These are phyloP conservation scores for Debaryomyces udenii DNA, from an alignment of 1,139 yeast genomes.

Conservation along the genomic window DNA sequence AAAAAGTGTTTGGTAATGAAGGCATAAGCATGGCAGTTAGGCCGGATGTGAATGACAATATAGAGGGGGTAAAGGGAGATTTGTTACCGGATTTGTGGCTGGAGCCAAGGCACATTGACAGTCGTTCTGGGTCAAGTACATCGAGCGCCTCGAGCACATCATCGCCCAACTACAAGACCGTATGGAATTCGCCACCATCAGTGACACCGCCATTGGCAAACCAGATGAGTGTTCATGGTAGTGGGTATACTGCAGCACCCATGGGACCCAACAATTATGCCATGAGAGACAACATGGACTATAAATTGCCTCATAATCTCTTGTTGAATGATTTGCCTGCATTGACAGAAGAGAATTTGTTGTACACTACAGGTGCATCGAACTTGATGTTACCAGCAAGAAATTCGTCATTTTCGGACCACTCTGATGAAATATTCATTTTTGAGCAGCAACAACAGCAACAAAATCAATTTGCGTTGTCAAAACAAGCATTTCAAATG, in stretches of 20 bases:
- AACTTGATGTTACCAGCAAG: constrained; percentile 6
- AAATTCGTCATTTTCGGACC: constrained; percentile 15
- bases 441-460: constrained; percentile 21
- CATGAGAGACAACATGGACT: neutral
- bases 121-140: constrained; percentile 14
- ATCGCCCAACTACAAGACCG: constrained; percentile 9
- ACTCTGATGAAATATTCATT: constrained; percentile 27
- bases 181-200: constrained; percentile 19
- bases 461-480: constrained; percentile 15
- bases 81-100: constrained; percentile 44
- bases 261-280: neutral
- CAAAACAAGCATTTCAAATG: constrained; percentile 11
- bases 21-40: neutral
- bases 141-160: constrained; percentile 13
- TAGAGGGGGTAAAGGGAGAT: constrained; percentile 28
- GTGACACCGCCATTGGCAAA: constrained; percentile 24
- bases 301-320: constrained; percentile 8
- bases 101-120: constrained; percentile 12
- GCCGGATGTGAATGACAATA: constrained; percentile 19
- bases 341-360: constrained; percentile 26
- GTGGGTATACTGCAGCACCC: constrained; percentile 2
- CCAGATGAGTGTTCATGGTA: constrained; percentile 7
- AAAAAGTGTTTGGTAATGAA: neutral
- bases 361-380: constrained; percentile 11
- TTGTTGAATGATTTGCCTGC: constrained; percentile 18